Evolutionary conservation across 176 grass and related monocot species (phyloP).

Genomic region (Saccharum officinarum): DNA sequence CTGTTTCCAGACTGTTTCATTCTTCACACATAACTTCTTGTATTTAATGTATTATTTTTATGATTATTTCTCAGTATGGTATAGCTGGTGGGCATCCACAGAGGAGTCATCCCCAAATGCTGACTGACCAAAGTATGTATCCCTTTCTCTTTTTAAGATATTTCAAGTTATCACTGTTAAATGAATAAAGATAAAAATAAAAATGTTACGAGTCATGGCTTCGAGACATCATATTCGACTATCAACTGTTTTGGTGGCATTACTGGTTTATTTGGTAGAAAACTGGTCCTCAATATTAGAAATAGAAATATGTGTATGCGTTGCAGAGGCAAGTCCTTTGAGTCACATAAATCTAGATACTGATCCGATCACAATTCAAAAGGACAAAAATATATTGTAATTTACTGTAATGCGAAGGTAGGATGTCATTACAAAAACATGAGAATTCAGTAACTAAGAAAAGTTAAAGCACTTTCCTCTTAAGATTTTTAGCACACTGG

Average conservation of each 20-base stretch:
- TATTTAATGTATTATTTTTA: conserved; percentile 14
- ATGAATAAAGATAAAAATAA: neutral
- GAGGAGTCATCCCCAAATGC: conserved; percentile 88
- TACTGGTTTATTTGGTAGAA: conserved; percentile 14
- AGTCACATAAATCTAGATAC: neutral
- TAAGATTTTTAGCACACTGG: neutral
- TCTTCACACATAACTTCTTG: conserved; percentile 21
- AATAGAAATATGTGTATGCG: neutral
- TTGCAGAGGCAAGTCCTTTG: conserved; percentile 1
- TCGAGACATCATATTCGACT: neutral
- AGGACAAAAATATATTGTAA: conserved; percentile 16
- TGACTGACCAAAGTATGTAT: conserved; percentile 84
- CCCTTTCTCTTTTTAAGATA: conserved; percentile 9
- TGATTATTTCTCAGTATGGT: conserved; percentile 64
- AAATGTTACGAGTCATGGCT: neutral
- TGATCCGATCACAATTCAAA: conserved; percentile 12
- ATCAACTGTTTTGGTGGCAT: neutral
- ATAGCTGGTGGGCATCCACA: conserved; percentile 68
- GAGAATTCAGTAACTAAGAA: neutral
- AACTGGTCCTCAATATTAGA: neutral
- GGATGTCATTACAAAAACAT: neutral
- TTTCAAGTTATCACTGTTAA: neutral
- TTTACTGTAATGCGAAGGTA: neutral
- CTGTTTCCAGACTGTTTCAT: neutral
- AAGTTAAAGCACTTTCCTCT: neutral